Evolutionary conservation across 2,329 filamentous ascomycete genomes (phyloP), one percentile per base, ranked within the genome.

Genomic region (Nigrospora sphaerica): DNA sequence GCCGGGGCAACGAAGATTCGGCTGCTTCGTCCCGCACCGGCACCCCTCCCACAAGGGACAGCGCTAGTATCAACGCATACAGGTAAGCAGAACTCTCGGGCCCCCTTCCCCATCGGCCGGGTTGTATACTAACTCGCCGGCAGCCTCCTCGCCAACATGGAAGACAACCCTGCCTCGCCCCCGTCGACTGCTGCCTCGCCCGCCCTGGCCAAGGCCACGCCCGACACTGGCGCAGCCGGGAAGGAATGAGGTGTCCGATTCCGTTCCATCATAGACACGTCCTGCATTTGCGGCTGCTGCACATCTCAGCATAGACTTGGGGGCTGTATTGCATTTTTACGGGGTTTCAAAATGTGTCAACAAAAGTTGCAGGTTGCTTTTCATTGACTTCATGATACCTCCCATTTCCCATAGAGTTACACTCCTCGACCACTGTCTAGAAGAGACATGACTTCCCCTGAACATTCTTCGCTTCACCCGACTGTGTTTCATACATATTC

Each of bases 1-100:
- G 80, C 56, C 82, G 87, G 57, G 79, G 83, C 51, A 83, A 83
- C 50, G 90, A 95, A 59, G 90, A 95, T 57, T 96, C 91, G 51
- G 87, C 82, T 57, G 81, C 85, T 55, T 95, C 89, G 46, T 96
- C 91, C 49, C 84, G 93, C 56, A 95, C 89, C 46, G 88, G 87
- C 58, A 97, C 92, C 42, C 91, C 91, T 46, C 87, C 90, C 39
- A 79, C 78, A 17, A 67, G 72, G 46, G 69, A 74, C 58, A 77
- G 79, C 45, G 85, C 81, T 49, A 86, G 86, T 61, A 81, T 84
- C 56, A 98, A 98, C 74, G 85, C 91, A 57, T 98, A 95, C 74
- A 92, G 89, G 91, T 96, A 81, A 77, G 85, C 59, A 23, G 5
- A 12, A 10, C 28, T 13, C 6, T 16, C 34, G n/a, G 7, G 17